Percentiles rank a stretch among this genome's conserved stretches.
Conservation (phyloP, 1,284 basidiomycete genomes). For the Rhodotorula sp. region DNA sequence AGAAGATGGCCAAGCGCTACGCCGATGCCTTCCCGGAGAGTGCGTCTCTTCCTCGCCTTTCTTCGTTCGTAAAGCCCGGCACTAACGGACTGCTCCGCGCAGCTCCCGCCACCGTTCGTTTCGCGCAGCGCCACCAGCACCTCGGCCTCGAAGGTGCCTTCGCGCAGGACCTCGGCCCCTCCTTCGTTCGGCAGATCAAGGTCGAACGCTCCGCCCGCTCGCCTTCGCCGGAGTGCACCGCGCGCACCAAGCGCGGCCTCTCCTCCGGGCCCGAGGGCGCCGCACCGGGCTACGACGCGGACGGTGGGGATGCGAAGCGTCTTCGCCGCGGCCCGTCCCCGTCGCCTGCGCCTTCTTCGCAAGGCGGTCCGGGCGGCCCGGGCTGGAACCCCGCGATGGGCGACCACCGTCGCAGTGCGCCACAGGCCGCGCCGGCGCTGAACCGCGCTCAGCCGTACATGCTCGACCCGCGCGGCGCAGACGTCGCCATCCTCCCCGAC, state of each 20-base stretch:
- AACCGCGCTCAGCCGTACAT: constrained; percentile 35
- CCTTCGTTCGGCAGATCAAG: constrained; percentile 22
- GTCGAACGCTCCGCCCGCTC: constrained; percentile 9
- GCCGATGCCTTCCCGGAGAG: constrained; percentile 82
- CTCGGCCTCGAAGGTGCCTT: constrained; percentile 85
- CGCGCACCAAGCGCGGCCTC: constrained; percentile 33
- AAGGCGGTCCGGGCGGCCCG: constrained; percentile 4
- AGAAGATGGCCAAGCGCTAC: constrained; percentile 85
- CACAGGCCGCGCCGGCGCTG: constrained; percentile 54
- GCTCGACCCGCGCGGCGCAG: constrained; percentile 37
- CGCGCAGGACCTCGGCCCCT: constrained; percentile 73
- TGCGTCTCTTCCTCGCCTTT: constrained; percentile 48
- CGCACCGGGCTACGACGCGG: constrained; percentile 50
- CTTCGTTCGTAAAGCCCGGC: not conserved
- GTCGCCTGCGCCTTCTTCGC: constrained; percentile 50
- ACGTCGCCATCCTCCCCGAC: constrained; percentile 59
- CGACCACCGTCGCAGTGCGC: constrained; percentile 48
- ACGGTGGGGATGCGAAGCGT: constrained; percentile 19
- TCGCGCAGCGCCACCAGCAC: constrained; percentile 87
- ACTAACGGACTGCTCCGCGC: not conserved
- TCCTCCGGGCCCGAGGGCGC: constrained; percentile 58
- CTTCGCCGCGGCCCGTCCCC: constrained; percentile 17
- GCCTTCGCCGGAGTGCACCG: constrained; percentile 6
- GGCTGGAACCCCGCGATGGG: not conserved
- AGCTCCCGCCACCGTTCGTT: constrained; percentile 89